phyloP scores from a whole-genome alignment of 768 basidiomycete genomes.

The Tulasnella sp. region DNA sequence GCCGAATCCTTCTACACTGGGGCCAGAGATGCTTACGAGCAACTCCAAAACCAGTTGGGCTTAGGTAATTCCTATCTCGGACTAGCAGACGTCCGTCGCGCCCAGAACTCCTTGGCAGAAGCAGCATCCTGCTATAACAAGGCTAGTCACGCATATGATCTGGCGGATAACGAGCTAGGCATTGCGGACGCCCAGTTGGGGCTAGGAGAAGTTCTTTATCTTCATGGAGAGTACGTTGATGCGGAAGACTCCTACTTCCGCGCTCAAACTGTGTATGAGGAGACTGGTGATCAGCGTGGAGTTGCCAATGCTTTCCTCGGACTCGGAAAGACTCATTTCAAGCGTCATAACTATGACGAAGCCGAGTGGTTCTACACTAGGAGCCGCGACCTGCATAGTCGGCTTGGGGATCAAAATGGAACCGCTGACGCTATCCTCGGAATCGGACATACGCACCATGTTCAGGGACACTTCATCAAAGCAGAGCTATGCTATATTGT shows the following conservation, averaged over 20 bases:
- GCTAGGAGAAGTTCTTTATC: not conserved
- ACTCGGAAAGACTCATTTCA: not conserved
- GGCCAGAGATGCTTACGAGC: not conserved
- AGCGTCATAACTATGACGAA: too few relatives aligned
- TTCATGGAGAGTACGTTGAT: not conserved
- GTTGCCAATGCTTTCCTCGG: not conserved
- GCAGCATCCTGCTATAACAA: not conserved
- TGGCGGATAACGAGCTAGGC: not conserved
- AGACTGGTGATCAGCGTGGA: not conserved
- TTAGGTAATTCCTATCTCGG: not conserved
- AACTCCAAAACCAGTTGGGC: not conserved
- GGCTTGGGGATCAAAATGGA: too few relatives aligned
- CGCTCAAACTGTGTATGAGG: not conserved
- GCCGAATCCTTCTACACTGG: not conserved
- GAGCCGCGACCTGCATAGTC: too few relatives aligned
- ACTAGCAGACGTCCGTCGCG: not conserved
- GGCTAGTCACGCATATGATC: not conserved
- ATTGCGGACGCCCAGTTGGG: not conserved
- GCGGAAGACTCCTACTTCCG: not conserved
- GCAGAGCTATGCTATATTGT: too few relatives aligned
- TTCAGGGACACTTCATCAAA: too few relatives aligned
- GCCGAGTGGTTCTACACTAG: too few relatives aligned
- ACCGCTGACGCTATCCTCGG: too few relatives aligned
- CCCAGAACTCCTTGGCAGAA: not conserved
- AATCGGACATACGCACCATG: too few relatives aligned